Percentiles rank a stretch among this genome's conserved stretches.
phyloP scores from a whole-genome alignment of 140 eudicot species.

The Erigeron philadelphicus region DNA sequence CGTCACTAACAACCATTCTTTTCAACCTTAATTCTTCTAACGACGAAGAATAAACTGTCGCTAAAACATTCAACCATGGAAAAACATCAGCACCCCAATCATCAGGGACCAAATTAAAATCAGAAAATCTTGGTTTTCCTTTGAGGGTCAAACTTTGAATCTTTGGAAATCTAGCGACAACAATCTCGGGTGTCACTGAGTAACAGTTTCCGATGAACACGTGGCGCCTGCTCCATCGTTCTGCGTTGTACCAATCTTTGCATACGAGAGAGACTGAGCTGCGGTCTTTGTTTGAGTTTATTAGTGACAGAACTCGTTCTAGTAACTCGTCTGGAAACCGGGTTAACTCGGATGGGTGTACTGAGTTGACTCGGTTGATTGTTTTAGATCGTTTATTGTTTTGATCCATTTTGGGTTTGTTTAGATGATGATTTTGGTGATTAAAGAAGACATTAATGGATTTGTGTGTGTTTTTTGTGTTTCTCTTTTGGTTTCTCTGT shows the following conservation, averaged over 20 bases:
- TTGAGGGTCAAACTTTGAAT: slow-evolving; percentile 54
- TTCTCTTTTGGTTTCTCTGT: slow-evolving; percentile 6
- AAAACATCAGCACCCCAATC: slow-evolving; percentile 68
- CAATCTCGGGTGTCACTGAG: slow-evolving; percentile 60
- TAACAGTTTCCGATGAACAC: slow-evolving; percentile 76
- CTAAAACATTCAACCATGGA: slow-evolving; percentile 51
- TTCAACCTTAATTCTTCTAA: slow-evolving; percentile 44
- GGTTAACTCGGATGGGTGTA: background rate
- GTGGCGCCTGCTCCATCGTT: slow-evolving; percentile 58
- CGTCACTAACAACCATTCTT: slow-evolving; percentile 45
- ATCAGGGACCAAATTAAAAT: slow-evolving; percentile 37
- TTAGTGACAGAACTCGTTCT: slow-evolving; percentile 52
- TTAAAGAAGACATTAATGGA: slow-evolving; percentile 27
- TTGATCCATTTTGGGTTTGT: slow-evolving; percentile 29
- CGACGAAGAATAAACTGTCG: slow-evolving; percentile 56
- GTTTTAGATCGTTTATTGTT: slow-evolving; percentile 10
- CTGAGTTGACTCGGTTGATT: slow-evolving; percentile 32
- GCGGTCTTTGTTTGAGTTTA: slow-evolving; percentile 51
- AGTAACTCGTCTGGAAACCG: slow-evolving; percentile 67
- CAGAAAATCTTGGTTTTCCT: slow-evolving; percentile 70
- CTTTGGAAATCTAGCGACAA: slow-evolving; percentile 58
- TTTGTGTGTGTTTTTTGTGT: slow-evolving; percentile 18
- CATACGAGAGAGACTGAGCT: slow-evolving; percentile 67
- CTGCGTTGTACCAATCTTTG: slow-evolving; percentile 73
- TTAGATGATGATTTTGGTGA: slow-evolving; percentile 21